These are phyloP conservation scores for Clarireedia sp. DNA, from an alignment of 2,329 filamentous ascomycete genomes.

Conservation along the genomic window DNA sequence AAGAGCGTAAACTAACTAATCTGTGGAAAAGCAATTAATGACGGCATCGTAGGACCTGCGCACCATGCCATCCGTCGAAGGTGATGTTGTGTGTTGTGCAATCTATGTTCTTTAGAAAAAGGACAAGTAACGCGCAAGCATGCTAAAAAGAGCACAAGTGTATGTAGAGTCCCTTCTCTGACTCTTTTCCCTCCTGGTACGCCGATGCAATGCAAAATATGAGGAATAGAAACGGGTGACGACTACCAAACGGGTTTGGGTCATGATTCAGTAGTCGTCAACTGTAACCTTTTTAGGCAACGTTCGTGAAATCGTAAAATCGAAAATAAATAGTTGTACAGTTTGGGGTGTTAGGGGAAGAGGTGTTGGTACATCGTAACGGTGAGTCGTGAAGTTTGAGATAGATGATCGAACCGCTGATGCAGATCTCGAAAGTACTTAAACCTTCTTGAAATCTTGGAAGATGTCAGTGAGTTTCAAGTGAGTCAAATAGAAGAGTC, in stretches of 20 bases:
- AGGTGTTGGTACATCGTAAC: slow-evolving; percentile 25
- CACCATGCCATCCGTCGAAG: slow-evolving; percentile 33
- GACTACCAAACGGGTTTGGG: slow-evolving; percentile 17
- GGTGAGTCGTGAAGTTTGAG: slow-evolving; percentile 8
- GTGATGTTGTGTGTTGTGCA: slow-evolving; percentile 22
- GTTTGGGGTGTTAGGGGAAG: slow-evolving; percentile 10
- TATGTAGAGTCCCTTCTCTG: slow-evolving; percentile 19
- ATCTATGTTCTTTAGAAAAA: slow-evolving; percentile 27
- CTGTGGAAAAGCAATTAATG: slow-evolving; percentile 30
- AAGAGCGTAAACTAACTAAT: slow-evolving; percentile 5
- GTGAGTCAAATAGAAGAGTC: background rate
- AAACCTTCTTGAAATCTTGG: slow-evolving; percentile 32
- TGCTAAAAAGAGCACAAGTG: slow-evolving; percentile 26
- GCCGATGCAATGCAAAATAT: slow-evolving; percentile 28
- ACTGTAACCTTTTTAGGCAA: slow-evolving; percentile 22
- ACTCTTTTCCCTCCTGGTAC: slow-evolving; percentile 22
- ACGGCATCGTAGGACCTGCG: slow-evolving; percentile 36
- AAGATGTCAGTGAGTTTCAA: slow-evolving; percentile 14
- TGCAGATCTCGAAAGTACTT: slow-evolving; percentile 21
- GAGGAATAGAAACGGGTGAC: slow-evolving; percentile 17
- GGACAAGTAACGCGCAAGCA: slow-evolving; percentile 17
- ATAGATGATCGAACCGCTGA: slow-evolving; percentile 26
- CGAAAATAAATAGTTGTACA: slow-evolving; percentile 26
- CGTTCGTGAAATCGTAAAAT: slow-evolving; percentile 28
- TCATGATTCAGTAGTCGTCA: background rate